A percentile compares a stretch with the other conserved stretches of the same genome.
These are phyloP conservation scores for Lodderomyces beijingensis DNA, from an alignment of 1,139 yeast genomes.

Conservation along the genomic window DNA sequence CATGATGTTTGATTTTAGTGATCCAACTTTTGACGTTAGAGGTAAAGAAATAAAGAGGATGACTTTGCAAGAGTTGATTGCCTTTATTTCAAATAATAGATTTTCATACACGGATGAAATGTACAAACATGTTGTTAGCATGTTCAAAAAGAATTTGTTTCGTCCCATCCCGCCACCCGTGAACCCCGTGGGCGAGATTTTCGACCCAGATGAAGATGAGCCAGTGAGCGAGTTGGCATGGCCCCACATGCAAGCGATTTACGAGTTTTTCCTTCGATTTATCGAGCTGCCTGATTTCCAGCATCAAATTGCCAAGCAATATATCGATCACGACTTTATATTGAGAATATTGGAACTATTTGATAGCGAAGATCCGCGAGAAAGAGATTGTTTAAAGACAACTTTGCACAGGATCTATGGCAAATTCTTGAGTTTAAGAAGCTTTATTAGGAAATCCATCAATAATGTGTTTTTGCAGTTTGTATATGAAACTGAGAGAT, in stretches of 20 bases:
- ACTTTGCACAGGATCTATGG: slow-evolving; percentile 95
- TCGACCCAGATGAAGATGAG: slow-evolving; percentile 98
- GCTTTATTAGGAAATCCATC: slow-evolving; percentile 87
- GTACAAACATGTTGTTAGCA: slow-evolving; percentile 81
- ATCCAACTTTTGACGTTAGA: slow-evolving; percentile 85
- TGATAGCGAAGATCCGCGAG: slow-evolving; percentile 95
- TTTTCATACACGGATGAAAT: slow-evolving; percentile 86
- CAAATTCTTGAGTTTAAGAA: slow-evolving; percentile 82
- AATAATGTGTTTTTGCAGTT: slow-evolving; percentile 90
- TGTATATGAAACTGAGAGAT: slow-evolving; percentile 91
- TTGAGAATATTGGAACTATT: slow-evolving; percentile 77
- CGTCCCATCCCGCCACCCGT: slow-evolving; percentile 98
- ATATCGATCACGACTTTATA: slow-evolving; percentile 87
- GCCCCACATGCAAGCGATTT: slow-evolving; percentile 98
- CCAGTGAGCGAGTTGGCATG: slow-evolving; percentile 95
- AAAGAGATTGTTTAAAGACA: slow-evolving; percentile 91
- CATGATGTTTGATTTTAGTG: slow-evolving; percentile 88
- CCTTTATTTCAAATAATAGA: slow-evolving; percentile 76
- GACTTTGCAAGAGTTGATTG: slow-evolving; percentile 84
- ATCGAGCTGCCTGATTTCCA: slow-evolving; percentile 94
- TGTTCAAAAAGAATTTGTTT: slow-evolving; percentile 86
- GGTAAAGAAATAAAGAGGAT: slow-evolving; percentile 89
- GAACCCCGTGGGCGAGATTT: slow-evolving; percentile 92
- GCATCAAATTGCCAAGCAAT: slow-evolving; percentile 88
- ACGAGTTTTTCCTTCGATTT: slow-evolving; percentile 88